Percentiles rank a stretch among this genome's conserved stretches.
Conservation (phyloP, 768 basidiomycete species). For the Leccinum ochraceum region DNA sequence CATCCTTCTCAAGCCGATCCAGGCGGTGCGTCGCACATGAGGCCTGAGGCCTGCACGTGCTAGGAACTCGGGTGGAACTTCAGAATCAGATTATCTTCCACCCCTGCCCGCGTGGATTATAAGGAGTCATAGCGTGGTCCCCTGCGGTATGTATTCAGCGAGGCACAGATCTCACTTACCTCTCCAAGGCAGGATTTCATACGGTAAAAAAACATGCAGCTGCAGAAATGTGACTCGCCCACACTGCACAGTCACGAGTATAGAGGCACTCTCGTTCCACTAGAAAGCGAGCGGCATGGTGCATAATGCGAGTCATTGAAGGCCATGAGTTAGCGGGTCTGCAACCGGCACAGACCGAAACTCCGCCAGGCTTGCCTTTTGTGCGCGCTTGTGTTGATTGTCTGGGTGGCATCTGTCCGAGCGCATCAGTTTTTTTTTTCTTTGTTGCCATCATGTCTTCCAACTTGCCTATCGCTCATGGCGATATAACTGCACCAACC, state of each 20-base stretch:
- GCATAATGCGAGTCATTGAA: not conserved
- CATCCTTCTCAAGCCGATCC: not conserved
- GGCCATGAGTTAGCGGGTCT: not conserved
- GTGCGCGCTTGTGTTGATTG: conserved; percentile 28
- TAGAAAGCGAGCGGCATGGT: not conserved
- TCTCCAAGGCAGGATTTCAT: too few species aligned
- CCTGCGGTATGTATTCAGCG: not conserved
- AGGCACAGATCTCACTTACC: not conserved
- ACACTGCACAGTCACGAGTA: not conserved
- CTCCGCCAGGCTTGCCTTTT: conserved; percentile 34
- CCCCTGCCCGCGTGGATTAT: not conserved
- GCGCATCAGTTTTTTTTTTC: conserved; percentile 23
- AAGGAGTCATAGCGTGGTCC: not conserved
- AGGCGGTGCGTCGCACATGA: conserved; percentile 1
- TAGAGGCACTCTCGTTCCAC: not conserved
- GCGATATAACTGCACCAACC: conserved; percentile 81
- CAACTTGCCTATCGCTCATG: conserved; percentile 60
- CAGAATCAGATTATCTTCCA: not conserved
- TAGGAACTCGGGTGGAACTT: not conserved
- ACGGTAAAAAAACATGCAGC: not conserved
- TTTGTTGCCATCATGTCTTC: conserved; percentile 57
- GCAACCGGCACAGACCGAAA: conserved; percentile 36
- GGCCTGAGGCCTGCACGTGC: not conserved
- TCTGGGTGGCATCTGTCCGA: conserved; percentile 16
- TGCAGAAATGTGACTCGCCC: not conserved